Conservation (phyloP, 2,329 filamentous ascomycete species). For the Juglanconis oblonga region DNA sequence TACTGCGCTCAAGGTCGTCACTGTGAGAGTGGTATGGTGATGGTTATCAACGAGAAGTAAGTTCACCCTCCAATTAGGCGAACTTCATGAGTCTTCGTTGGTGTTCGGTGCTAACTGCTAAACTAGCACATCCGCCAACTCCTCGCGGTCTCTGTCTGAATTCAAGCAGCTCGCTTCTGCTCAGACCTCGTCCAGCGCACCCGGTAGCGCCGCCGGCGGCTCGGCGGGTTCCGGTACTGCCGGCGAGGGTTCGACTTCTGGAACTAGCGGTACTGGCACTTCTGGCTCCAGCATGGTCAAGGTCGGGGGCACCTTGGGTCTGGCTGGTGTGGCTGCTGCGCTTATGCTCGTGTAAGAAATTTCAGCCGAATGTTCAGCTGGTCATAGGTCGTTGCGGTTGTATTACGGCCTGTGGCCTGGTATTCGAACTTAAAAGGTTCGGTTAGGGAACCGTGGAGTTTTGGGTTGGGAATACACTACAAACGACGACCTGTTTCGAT, state of each 20-base stretch:
- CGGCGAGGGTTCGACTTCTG: constrained; percentile 12
- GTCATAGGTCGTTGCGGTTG: neutral
- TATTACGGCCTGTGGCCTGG: neutral
- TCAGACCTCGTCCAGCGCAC: constrained; percentile 18
- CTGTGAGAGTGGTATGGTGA: constrained; percentile 72
- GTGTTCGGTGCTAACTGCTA: neutral
- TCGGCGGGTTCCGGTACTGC: constrained; percentile 22
- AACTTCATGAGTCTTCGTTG: neutral
- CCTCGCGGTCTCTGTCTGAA: constrained; percentile 46
- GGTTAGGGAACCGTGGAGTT: neutral
- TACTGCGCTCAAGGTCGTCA: constrained; percentile 75
- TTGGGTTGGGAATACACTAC: neutral
- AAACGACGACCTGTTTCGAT: neutral
- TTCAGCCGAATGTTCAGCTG: constrained; percentile 18
- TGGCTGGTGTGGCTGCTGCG: constrained; percentile 39
- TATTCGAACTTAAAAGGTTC: neutral
- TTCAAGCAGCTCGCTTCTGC: constrained; percentile 42
- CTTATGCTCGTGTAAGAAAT: constrained; percentile 40
- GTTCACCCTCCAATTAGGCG: constrained; percentile 25
- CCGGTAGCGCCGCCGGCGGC: constrained; percentile 22
- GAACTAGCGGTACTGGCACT: constrained; percentile 18
- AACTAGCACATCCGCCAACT: constrained; percentile 46
- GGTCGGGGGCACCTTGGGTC: constrained; percentile 38
- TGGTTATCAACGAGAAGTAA: constrained; percentile 74
- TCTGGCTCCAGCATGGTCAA: constrained; percentile 32